A percentile compares a stretch with the other conserved stretches of the same genome.
phyloP scores from a whole-genome alignment of 768 basidiomycete genomes.

The Epithele typhae region DNA sequence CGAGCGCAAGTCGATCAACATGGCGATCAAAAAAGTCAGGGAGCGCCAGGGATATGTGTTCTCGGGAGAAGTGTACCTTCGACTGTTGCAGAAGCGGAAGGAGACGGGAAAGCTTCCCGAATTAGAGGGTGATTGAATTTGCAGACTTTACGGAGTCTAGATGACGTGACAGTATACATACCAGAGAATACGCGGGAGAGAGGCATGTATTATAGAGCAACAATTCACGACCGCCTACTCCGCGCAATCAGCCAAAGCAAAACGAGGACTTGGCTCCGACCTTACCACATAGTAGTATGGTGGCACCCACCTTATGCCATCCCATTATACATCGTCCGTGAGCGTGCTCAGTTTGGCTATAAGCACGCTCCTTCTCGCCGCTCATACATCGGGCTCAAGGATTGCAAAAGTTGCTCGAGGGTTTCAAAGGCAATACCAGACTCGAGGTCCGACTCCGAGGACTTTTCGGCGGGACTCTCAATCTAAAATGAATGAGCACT shows the following conservation, averaged over 20 bases:
- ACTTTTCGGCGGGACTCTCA: conserved; percentile 4
- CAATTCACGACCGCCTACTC: no score
- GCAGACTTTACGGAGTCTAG: no score
- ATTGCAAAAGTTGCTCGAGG: conserved; percentile 52
- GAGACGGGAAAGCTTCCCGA: conserved; percentile 34
- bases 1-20: conserved; percentile 53
- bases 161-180: no score
- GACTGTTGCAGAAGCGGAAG: conserved; percentile 38
- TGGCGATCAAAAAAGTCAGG: conserved; percentile 49
- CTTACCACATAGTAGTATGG: no score
- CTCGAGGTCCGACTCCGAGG: conserved; percentile 12
- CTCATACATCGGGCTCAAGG: conserved; percentile 51
- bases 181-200: no score
- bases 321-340: no score
- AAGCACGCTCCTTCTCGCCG: conserved; percentile 42
- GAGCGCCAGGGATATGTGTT: conserved; percentile 35
- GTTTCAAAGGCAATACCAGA: conserved; percentile 43
- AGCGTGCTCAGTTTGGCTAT: conserved; percentile 46
- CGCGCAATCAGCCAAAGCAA: no score
- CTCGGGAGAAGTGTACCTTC: conserved; percentile 54
- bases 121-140: no score
- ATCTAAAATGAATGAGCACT: conserved; percentile 1
- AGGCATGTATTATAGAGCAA: no score
- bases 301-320: no score
- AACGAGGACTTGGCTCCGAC: no score